These are phyloP conservation scores for Trichosporon sp. DNA, from an alignment of 1,284 basidiomycete genomes.

Conservation along the genomic window DNA sequence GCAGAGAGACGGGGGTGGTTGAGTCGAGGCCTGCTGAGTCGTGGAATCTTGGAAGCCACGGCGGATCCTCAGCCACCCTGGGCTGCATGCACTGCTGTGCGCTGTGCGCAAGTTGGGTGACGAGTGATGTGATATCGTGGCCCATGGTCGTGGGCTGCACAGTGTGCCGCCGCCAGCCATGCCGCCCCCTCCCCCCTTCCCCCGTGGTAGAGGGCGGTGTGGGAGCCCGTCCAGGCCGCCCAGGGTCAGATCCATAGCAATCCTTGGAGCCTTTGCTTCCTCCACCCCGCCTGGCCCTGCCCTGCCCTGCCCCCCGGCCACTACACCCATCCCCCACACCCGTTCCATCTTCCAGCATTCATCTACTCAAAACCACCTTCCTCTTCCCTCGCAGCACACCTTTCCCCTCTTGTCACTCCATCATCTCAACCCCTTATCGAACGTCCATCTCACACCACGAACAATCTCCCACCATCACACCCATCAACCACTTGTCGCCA, in stretches of 20 bases:
- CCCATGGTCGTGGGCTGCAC: too few relatives aligned
- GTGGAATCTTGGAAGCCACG: too few relatives aligned
- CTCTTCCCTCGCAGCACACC: background rate
- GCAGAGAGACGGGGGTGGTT: background rate
- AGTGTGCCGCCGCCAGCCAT: too few relatives aligned
- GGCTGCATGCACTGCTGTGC: background rate
- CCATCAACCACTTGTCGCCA: background rate
- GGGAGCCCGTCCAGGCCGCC: background rate
- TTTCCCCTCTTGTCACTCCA: background rate
- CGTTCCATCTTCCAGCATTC: background rate
- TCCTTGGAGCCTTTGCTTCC: background rate
- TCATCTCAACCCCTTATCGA: background rate
- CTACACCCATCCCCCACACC: background rate
- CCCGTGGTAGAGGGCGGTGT: background rate
- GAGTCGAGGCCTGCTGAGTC: background rate
- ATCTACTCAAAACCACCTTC: background rate
- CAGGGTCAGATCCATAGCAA: background rate
- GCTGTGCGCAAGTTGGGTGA: background rate
- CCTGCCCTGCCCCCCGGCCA: too few relatives aligned
- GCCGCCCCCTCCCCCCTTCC: too few relatives aligned
- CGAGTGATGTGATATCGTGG: too few relatives aligned
- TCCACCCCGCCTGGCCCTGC: background rate
- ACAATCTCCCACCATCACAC: background rate
- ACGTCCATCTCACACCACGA: background rate
- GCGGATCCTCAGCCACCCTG: background rate